A percentile compares a stretch with the other conserved stretches of the same genome.
phyloP scores from a whole-genome alignment of 768 basidiomycete species.

The Termitomyces titanicus region DNA sequence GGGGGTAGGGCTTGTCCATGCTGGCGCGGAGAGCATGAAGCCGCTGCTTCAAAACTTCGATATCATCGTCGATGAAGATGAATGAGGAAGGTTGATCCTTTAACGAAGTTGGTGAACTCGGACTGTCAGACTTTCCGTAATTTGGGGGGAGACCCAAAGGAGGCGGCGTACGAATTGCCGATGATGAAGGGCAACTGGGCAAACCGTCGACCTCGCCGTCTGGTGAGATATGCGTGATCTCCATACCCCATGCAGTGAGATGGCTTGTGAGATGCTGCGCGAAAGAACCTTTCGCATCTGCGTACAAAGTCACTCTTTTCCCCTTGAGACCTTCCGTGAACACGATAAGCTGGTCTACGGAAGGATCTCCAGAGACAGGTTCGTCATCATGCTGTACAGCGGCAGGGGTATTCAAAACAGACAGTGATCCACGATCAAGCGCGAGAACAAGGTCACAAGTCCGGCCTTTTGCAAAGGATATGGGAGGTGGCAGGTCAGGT shows the following conservation, averaged over 20 bases:
- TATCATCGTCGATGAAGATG: slow-evolving; percentile 91
- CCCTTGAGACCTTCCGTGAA: slow-evolving; percentile 85
- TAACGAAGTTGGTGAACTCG: slow-evolving; percentile 9
- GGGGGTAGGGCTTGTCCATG: slow-evolving; percentile 45
- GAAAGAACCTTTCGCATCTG: slow-evolving; percentile 83
- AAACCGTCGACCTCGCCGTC: slow-evolving; percentile 48
- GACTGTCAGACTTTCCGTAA: slow-evolving; percentile 2
- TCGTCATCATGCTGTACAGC: slow-evolving; percentile 44
- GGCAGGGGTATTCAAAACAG: slow-evolving; percentile 35
- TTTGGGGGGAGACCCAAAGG: slow-evolving; percentile 5
- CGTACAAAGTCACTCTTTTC: slow-evolving; percentile 80
- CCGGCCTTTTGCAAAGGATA: slow-evolving; percentile 40
- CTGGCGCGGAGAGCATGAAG: slow-evolving; percentile 65
- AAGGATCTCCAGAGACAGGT: slow-evolving; percentile 64
- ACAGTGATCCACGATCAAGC: slow-evolving; percentile 55
- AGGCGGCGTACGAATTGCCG: slow-evolving; percentile 2
- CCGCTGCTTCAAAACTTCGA: slow-evolving; percentile 72
- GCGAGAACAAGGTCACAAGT: slow-evolving; percentile 65
- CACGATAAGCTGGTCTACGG: slow-evolving; percentile 67
- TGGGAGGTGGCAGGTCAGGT: slow-evolving; percentile 41
- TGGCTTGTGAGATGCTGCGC: slow-evolving; percentile 92
- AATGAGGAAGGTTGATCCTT: slow-evolving; percentile 48
- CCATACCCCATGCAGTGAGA: slow-evolving; percentile 93
- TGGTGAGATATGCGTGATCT: slow-evolving; percentile 75
- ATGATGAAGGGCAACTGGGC: slow-evolving; percentile 17